A percentile compares a stretch with the other conserved stretches of the same genome.
Evolutionary conservation across 805 yeast genomes (phyloP).

Genomic region (Pichia californica): DNA sequence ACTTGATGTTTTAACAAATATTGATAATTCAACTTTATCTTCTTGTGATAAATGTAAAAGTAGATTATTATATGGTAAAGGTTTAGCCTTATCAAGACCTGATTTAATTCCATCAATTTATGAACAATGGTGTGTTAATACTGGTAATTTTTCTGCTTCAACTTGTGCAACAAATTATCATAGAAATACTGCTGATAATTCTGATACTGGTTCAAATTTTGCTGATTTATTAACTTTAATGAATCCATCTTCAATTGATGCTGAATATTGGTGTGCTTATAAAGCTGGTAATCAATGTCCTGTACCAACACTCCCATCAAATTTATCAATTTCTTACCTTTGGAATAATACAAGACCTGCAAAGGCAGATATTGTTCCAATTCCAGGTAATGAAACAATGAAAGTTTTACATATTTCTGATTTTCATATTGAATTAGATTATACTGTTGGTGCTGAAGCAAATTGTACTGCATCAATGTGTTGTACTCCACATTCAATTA

Average conservation of each 20-base stretch:
- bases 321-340: constrained; percentile 36
- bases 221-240: constrained; percentile 44
- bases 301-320: constrained; percentile 44
- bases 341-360: constrained; percentile 38
- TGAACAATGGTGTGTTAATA: constrained; percentile 37
- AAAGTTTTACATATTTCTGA: constrained; percentile 63
- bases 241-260: constrained; percentile 48
- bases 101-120: constrained; percentile 36
- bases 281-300: constrained; percentile 43
- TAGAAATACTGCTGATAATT: constrained; percentile 32
- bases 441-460: constrained; percentile 49
- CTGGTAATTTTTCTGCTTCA: constrained; percentile 20
- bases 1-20: constrained; percentile 1
- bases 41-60: constrained; percentile 32
- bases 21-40: constrained; percentile 7
- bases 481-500: constrained; percentile 45
- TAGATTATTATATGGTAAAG: constrained; percentile 32
- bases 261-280: constrained; percentile 56
- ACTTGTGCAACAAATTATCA: constrained; percentile 30
- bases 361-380: constrained; percentile 39
- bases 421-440: constrained; percentile 55
- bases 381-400: constrained; percentile 34
- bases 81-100: constrained; percentile 33
- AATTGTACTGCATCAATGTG: constrained; percentile 53
- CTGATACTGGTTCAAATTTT: constrained; percentile 41